These are phyloP conservation scores for Coniochaeta ligniaria DNA, from an alignment of 2,329 filamentous ascomycete species.

Conservation along the genomic window DNA sequence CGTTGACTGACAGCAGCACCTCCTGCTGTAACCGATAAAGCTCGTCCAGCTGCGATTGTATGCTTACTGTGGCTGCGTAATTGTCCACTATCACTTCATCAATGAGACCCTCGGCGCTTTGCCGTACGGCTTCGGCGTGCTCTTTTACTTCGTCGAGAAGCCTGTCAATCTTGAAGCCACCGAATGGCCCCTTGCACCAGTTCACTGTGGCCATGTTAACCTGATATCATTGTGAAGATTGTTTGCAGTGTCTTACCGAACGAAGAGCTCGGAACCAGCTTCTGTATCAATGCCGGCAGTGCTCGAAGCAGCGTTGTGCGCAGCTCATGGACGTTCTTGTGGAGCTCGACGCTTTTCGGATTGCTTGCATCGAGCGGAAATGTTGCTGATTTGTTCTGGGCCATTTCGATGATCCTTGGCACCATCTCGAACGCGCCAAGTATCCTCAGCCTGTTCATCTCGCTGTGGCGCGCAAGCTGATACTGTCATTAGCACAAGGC, in stretches of 20 bases:
- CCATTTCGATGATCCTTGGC: slow-evolving; percentile 10
- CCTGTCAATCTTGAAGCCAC: slow-evolving; percentile 10
- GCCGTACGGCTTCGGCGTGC: slow-evolving; percentile 1
- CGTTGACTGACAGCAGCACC: neutral
- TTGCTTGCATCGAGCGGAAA: slow-evolving; percentile 3
- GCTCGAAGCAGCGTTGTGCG: slow-evolving; percentile 1
- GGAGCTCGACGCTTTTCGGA: slow-evolving; percentile 1
- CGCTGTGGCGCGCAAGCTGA: slow-evolving; percentile 9
- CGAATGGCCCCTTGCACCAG: slow-evolving; percentile 3
- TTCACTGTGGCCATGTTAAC: neutral
- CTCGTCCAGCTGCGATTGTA: neutral
- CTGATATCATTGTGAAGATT: neutral
- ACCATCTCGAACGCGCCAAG: slow-evolving; percentile 9
- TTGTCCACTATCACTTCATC: slow-evolving; percentile 5
- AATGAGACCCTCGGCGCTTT: slow-evolving; percentile 4
- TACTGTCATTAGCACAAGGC: neutral
- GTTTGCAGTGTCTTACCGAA: slow-evolving; percentile 4
- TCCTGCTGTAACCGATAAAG: neutral
- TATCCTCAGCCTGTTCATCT: slow-evolving; percentile 9
- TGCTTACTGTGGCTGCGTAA: slow-evolving; percentile 1
- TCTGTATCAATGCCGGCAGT: slow-evolving; percentile 6
- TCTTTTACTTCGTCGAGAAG: slow-evolving; percentile 10
- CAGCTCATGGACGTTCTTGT: slow-evolving; percentile 1
- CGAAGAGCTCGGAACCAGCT: slow-evolving; percentile 6
- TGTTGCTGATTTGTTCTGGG: slow-evolving; percentile 4